A percentile compares a stretch with the other conserved stretches of the same genome.
phyloP scores from a whole-genome alignment of 441 rosid genomes.

The Erodium moschatum region DNA sequence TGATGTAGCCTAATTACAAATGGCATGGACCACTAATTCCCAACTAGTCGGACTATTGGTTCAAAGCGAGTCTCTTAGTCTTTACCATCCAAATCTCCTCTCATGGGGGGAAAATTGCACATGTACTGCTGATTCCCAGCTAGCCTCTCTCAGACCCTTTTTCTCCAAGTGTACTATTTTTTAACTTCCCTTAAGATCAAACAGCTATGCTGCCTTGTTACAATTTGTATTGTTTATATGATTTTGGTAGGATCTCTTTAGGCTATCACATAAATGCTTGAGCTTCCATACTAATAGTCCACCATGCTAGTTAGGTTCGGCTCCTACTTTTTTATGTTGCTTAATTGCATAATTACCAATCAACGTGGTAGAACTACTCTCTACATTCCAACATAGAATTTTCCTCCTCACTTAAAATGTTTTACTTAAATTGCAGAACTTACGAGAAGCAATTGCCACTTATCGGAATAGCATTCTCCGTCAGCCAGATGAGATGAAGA shows the following conservation, averaged over 20 bases:
- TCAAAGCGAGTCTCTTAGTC: not conserved
- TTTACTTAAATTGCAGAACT: conserved; percentile 52
- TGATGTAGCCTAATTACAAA: not conserved
- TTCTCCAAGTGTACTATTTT: not conserved
- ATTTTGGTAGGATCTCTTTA: not conserved
- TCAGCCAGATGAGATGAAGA: conserved; percentile 99
- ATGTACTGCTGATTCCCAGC: not conserved
- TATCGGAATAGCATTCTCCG: conserved; percentile 89
- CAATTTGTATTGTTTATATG: not conserved
- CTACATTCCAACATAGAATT: conserved; percentile 10
- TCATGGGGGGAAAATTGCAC: not conserved
- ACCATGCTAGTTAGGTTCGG: not conserved
- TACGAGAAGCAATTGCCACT: conserved; percentile 91
- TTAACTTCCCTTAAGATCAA: not conserved
- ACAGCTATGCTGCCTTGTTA: not conserved
- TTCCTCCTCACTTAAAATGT: conserved; percentile 21
- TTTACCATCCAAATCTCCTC: not conserved
- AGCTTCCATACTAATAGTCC: not conserved
- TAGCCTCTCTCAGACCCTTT: not conserved
- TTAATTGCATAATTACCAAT: not conserved
- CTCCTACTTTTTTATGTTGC: not conserved
- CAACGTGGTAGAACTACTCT: not conserved
- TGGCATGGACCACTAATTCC: not conserved
- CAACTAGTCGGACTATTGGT: not conserved
- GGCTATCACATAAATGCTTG: not conserved